Evolutionary conservation across 768 basidiomycete genomes (phyloP).

Genomic region (Boletus subcaerulescens): DNA sequence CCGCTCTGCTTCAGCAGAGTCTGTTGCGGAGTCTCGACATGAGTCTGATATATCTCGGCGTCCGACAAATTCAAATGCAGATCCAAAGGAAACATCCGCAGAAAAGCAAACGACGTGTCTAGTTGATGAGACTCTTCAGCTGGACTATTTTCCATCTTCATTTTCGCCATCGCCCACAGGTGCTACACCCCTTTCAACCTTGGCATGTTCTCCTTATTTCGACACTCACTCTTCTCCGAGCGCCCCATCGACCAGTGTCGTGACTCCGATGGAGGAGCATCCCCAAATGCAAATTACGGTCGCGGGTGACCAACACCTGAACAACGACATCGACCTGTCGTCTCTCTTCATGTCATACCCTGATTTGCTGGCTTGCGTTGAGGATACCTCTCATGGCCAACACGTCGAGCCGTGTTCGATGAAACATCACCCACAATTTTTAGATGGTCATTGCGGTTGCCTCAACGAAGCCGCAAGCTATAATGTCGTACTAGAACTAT

Average conservation of each 20-base stretch:
- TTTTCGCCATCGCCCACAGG: constrained; percentile 32
- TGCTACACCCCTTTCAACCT: constrained; percentile 15
- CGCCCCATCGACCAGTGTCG: constrained; percentile 32
- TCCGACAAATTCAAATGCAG: neutral
- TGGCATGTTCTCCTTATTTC: constrained; percentile 17
- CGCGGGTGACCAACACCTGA: constrained; percentile 23
- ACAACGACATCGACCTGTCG: constrained; percentile 41
- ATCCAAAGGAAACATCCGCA: constrained; percentile 4
- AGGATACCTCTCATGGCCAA: constrained; percentile 1
- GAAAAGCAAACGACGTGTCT: neutral
- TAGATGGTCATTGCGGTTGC: constrained; percentile 53
- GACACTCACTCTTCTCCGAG: constrained; percentile 24
- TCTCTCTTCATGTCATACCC: constrained; percentile 41
- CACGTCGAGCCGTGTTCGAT: constrained; percentile 5
- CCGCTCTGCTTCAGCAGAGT: constrained; percentile 14
- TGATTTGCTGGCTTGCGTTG: constrained; percentile 16
- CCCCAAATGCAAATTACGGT: constrained; percentile 30
- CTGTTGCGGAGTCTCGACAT: constrained; percentile 1
- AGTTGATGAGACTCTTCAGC: constrained; percentile 7
- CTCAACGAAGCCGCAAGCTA: constrained; percentile 53
- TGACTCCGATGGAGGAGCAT: constrained; percentile 48
- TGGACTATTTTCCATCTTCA: constrained; percentile 30
- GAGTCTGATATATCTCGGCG: constrained; percentile 2
- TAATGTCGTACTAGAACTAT: constrained; percentile 61
- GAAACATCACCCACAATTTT: constrained; percentile 13